Evolutionary conservation across 345 rosid genomes (phyloP), one percentile per base, ranked within the genome.

Genomic region (Brassica cretica): DNA sequence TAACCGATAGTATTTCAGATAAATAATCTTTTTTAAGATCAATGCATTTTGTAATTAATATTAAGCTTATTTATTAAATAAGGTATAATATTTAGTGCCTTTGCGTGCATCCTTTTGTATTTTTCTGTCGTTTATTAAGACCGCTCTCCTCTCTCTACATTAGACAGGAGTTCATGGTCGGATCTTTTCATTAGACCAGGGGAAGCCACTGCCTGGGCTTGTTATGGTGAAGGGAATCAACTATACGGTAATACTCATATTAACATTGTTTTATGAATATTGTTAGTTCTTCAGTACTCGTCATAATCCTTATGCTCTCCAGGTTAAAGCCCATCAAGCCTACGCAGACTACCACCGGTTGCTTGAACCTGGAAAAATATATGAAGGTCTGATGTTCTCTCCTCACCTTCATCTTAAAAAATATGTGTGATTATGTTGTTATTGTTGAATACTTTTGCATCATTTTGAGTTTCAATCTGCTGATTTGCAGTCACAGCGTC

Each of bases 121-220:
- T 46, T 64, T 46, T 58, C 6, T 46, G 2, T 16, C 32, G 35
- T 63, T 12, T 46, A 8, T 53, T 29, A 79, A 76, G 30, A 19
- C 10, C 1, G 30, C 6, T 0, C 63, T 59, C 0, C 6, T 59
- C 66, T 63, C 39, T 56, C 69, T n/a, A 63, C 72, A 51, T 59
- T 78, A 95, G 97, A 90, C 87, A 78, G 99, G 99, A 84, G 87
- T 95, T 76, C 97, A 90, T 83, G 99, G 99, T 60, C 85, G 94
- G 83, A 87, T 95, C 75, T 91, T 86, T 85, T 93, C 99, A 63
- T 84, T 90, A 21, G 89, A 88, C 77, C 79, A 82, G 49, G 94
- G 94, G 82, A 91, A 84, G 83, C 96, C 98, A 9, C 82, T 93
- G 39, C 96, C 91, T 80, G 97, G 94, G 4, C 71, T 72, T 66